Evolutionary conservation across 441 rosid species (phyloP).

Genomic region (Populus hybrid): DNA sequence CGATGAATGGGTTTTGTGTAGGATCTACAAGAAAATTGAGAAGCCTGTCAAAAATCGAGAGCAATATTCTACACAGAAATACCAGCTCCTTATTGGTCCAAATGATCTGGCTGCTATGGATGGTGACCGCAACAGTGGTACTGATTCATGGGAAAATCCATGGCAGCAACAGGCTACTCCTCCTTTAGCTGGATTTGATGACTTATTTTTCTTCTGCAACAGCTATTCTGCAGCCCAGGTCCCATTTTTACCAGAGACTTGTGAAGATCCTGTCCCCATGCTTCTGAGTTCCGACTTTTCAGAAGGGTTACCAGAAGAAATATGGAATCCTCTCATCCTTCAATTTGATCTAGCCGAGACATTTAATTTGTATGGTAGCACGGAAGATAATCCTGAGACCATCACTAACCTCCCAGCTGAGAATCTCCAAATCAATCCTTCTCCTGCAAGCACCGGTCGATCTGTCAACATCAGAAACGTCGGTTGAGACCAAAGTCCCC

Average conservation of each 20-base stretch:
- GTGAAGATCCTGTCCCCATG: not conserved
- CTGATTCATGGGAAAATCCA: not conserved
- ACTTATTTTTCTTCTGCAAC: not conserved
- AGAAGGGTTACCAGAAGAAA: not conserved
- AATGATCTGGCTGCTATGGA: not conserved
- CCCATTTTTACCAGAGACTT: not conserved
- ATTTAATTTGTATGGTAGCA: not conserved
- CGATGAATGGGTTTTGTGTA: slow-evolving; percentile 33
- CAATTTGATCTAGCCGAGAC: not conserved
- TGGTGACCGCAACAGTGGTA: not conserved
- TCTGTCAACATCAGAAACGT: not conserved
- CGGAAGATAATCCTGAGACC: not conserved
- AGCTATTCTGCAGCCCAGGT: not conserved
- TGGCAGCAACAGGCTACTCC: not conserved
- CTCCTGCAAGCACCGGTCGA: not conserved
- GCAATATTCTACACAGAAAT: not conserved
- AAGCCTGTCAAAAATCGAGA: not conserved
- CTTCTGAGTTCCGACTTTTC: not conserved
- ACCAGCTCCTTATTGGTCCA: not conserved
- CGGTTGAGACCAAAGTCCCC: not conserved
- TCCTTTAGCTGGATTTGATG: not conserved
- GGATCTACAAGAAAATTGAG: slow-evolving; percentile 17
- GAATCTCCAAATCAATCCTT: not conserved
- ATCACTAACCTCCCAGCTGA: not conserved
- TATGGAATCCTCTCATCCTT: not conserved